Conservation (phyloP, 148 eudicot species). For the Dianthus caryophyllus region DNA sequence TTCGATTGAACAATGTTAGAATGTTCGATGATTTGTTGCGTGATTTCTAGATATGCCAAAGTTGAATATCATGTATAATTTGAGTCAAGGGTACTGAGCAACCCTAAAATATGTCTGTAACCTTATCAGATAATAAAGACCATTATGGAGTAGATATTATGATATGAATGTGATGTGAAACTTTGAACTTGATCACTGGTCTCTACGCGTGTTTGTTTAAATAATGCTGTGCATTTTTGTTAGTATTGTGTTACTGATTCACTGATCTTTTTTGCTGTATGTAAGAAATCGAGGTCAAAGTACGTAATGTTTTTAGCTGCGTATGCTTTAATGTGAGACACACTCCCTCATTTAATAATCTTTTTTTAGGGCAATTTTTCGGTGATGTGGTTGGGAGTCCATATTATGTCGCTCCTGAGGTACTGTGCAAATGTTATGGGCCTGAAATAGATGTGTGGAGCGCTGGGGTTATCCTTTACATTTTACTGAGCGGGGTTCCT, state of each 20-base stretch:
- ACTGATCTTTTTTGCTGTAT: not conserved
- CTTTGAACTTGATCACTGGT: too few species aligned
- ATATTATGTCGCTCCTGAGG: constrained; percentile 81
- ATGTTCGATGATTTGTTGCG: too few species aligned
- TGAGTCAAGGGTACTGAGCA: too few species aligned
- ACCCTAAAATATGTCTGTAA: too few species aligned
- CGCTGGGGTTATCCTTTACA: constrained; percentile 78
- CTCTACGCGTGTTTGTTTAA: not conserved
- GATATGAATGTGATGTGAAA: too few species aligned
- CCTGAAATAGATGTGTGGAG: constrained; percentile 81
- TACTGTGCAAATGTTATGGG: constrained; percentile 67
- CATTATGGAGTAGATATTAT: too few species aligned
- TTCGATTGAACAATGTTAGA: too few species aligned
- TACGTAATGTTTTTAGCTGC: not conserved
- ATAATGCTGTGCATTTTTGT: not conserved
- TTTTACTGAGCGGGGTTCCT: too few species aligned
- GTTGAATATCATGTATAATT: too few species aligned
- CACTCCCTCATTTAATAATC: not conserved
- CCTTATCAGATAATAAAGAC: too few species aligned
- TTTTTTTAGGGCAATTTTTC: constrained; percentile 53
- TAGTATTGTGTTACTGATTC: not conserved
- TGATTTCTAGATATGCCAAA: too few species aligned
- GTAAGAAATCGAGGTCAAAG: not conserved
- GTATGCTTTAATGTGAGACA: not conserved
- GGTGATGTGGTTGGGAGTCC: constrained; percentile 80